Percentiles rank a stretch among this genome's conserved stretches.
phyloP scores from a whole-genome alignment of 768 basidiomycete species.

The Daedalea quercina region DNA sequence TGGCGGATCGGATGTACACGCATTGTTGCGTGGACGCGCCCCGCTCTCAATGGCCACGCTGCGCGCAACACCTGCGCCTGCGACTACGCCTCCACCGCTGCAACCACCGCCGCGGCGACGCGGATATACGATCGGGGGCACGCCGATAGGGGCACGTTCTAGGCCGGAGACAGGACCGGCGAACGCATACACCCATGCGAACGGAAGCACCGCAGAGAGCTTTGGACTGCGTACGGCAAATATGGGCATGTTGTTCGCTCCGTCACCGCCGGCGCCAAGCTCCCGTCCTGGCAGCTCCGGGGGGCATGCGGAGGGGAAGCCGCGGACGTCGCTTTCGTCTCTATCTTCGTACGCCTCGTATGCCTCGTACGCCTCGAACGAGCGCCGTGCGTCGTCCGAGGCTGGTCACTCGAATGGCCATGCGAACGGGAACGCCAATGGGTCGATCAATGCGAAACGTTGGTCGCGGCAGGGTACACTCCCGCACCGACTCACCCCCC shows the following conservation, averaged over 20 bases:
- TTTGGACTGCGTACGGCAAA: conserved; percentile 21
- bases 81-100: conserved; percentile 18
- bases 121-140: conserved; percentile 21
- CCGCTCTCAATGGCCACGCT: neutral
- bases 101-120: conserved; percentile 26
- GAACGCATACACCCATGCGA: conserved; percentile 24
- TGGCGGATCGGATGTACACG: neutral
- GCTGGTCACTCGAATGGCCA: neutral
- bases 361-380: conserved; percentile 17
- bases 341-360: conserved; percentile 18
- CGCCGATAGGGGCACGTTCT: neutral
- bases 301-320: neutral
- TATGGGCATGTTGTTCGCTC: neutral
- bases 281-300: neutral
- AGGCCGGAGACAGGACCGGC: conserved; percentile 1
- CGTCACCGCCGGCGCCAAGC: neutral
- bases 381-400: conserved; percentile 14
- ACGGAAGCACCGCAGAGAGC: conserved; percentile 29
- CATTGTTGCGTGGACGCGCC: neutral
- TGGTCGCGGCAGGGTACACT: conserved; percentile 28
- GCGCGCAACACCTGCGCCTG: neutral
- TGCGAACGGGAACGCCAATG: neutral
- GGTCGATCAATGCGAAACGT: conserved; percentile 11
- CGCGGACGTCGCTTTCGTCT: conserved; percentile 14
- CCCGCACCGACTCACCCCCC: conserved; percentile 50